Evolutionary conservation across 192 early-diverging fungal species (phyloP).

Genomic region (Backusella tuberculispora): DNA sequence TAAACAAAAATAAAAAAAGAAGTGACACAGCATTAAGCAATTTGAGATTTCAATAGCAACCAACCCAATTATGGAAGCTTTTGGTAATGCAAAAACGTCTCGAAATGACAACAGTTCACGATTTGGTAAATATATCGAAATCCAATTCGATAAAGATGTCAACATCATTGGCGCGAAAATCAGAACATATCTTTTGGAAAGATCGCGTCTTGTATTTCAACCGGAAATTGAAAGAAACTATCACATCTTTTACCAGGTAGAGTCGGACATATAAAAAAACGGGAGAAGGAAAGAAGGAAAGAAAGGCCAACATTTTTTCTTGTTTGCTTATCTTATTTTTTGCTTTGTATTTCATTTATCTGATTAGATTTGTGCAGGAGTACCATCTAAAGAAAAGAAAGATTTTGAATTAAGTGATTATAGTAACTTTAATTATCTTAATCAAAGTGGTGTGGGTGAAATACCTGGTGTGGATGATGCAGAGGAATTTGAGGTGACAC

Average conservation of each 20-base stretch:
- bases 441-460: conserved; percentile 79
- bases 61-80: conserved; percentile 99
- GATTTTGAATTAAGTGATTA: conserved; percentile 76
- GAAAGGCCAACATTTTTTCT: neutral
- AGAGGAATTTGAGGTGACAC: conserved; percentile 88
- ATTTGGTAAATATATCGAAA: conserved; percentile 99
- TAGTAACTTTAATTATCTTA: conserved; percentile 82
- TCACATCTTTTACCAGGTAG: conserved; percentile 97
- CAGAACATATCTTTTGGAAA: conserved; percentile 94
- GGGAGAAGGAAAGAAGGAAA: neutral
- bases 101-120: conserved; percentile 98
- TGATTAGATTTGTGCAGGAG: conserved; percentile 79
- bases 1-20: neutral
- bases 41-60: conserved; percentile 63
- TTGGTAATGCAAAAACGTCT: conserved; percentile 99
- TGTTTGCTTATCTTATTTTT: neutral
- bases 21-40: neutral
- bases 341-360: too few relatives aligned
- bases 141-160: conserved; percentile 83
- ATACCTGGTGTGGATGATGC: conserved; percentile 93
- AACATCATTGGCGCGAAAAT: conserved; percentile 94
- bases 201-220: conserved; percentile 94
- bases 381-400: conserved; percentile 78
- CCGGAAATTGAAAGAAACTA: conserved; percentile 95
- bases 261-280: neutral